A percentile compares a stretch with the other conserved stretches of the same genome.
Evolutionary conservation across 176 grass and related monocot genomes (phyloP).

Genomic region (Eleusine coracana): DNA sequence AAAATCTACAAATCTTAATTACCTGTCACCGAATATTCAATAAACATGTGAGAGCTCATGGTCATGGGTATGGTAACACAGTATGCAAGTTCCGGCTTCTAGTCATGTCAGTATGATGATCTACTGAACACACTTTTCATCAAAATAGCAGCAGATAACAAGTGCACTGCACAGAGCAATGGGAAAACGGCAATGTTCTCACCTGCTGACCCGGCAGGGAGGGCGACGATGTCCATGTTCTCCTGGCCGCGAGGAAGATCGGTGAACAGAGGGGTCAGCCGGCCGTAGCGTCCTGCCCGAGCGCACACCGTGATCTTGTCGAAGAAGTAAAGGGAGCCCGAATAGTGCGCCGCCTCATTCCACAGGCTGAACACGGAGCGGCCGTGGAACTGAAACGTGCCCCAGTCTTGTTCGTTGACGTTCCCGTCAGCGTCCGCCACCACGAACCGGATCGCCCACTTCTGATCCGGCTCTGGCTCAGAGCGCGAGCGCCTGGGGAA

Average conservation of each 20-base stretch:
- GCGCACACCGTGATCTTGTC: slow-evolving; percentile 11
- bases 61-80: background rate
- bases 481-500: background rate
- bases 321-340: no score
- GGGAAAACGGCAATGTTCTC: background rate
- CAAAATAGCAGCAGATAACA: background rate
- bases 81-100: background rate
- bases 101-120: background rate
- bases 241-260: slow-evolving; percentile 7
- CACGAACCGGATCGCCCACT: background rate
- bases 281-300: slow-evolving; percentile 14
- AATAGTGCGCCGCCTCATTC: background rate
- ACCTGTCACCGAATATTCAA: background rate
- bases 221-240: background rate
- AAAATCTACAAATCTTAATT: background rate
- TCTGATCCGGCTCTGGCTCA: background rate
- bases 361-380: background rate
- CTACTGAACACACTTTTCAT: background rate
- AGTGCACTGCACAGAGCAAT: background rate
- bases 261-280: slow-evolving; percentile 31
- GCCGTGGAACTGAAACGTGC: background rate
- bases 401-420: background rate
- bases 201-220: background rate
- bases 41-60: background rate
- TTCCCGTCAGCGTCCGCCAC: background rate